Conservation (phyloP, 2,329 filamentous ascomycete genomes). For the Fusarium lyarnte region DNA sequence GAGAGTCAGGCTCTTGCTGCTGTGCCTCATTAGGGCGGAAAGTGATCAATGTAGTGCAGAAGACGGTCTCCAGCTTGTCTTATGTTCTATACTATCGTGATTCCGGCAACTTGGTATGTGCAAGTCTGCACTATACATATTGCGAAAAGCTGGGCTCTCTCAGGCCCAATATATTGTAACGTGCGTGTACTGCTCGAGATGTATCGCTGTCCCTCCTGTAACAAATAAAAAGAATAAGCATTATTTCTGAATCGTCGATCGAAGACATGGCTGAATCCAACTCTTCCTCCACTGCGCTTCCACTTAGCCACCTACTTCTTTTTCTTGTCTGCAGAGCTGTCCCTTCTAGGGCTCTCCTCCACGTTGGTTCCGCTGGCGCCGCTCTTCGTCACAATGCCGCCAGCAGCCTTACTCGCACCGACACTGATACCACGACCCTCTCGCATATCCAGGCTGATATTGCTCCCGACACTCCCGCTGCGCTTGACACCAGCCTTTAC, state of each 20-base stretch:
- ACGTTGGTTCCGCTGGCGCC: slow-evolving; percentile 31
- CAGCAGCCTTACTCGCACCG: slow-evolving; percentile 49
- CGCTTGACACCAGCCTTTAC: slow-evolving; percentile 28
- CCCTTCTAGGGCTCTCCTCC: slow-evolving; percentile 22
- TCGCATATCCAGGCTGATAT: slow-evolving; percentile 53
- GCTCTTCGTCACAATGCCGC: slow-evolving; percentile 49
- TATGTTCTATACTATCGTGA: neutral
- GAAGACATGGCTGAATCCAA: neutral
- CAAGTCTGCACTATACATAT: neutral
- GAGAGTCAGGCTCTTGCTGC: neutral
- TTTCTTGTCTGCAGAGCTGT: slow-evolving; percentile 33
- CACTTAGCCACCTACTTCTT: slow-evolving; percentile 15
- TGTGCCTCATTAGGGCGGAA: neutral
- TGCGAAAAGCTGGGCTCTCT: slow-evolving; percentile 2
- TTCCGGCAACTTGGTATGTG: neutral
- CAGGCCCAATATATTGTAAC: neutral
- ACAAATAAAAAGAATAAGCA: slow-evolving; percentile 7
- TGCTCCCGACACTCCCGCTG: slow-evolving; percentile 47
- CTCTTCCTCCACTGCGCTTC: neutral
- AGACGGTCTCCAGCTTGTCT: neutral
- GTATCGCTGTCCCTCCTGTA: neutral
- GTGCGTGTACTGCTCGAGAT: neutral
- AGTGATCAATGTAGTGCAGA: neutral
- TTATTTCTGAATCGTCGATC: neutral
- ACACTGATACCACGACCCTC: slow-evolving; percentile 54